Evolutionary conservation across 139 green algal genomes (phyloP).

Genomic region (Chlorella sorokiniana): DNA sequence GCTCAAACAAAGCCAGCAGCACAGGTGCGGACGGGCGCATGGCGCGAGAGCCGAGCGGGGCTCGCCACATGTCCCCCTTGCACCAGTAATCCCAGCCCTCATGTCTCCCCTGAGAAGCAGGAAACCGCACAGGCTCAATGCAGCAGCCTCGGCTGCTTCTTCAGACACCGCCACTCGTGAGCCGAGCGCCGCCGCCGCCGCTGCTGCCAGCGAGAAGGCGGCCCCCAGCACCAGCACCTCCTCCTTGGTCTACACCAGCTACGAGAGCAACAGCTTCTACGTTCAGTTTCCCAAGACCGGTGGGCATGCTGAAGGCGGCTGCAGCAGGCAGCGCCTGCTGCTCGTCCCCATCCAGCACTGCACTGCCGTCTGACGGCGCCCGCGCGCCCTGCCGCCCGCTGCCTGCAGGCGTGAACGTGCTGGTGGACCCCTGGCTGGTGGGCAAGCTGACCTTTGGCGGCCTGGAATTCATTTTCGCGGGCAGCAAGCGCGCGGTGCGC

Average conservation of each 20-base stretch:
- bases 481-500: conserved; percentile 59
- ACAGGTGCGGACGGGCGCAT: too few species aligned
- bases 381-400: background rate
- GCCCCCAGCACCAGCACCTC: background rate
- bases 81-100: background rate
- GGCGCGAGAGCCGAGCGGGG: too few species aligned
- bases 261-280: conserved; percentile 75
- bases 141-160: background rate
- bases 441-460: conserved; percentile 76
- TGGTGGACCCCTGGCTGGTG: conserved; percentile 89
- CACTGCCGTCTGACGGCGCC: too few species aligned
- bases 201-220: background rate
- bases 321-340: background rate
- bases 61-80: background rate
- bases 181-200: background rate
- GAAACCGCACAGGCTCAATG: background rate
- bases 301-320: background rate
- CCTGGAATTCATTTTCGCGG: conserved; percentile 69
- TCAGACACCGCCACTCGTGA: background rate
- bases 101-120: background rate
- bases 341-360: background rate
- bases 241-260: conserved; percentile 63
- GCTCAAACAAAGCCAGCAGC: too few species aligned
- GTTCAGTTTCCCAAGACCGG: conserved; percentile 70
- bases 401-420: conserved; percentile 63